Percentiles rank a stretch among this genome's conserved stretches.
These are phyloP conservation scores for Pouteria glomerata DNA, from an alignment of 148 eudicot species.

Conservation along the genomic window DNA sequence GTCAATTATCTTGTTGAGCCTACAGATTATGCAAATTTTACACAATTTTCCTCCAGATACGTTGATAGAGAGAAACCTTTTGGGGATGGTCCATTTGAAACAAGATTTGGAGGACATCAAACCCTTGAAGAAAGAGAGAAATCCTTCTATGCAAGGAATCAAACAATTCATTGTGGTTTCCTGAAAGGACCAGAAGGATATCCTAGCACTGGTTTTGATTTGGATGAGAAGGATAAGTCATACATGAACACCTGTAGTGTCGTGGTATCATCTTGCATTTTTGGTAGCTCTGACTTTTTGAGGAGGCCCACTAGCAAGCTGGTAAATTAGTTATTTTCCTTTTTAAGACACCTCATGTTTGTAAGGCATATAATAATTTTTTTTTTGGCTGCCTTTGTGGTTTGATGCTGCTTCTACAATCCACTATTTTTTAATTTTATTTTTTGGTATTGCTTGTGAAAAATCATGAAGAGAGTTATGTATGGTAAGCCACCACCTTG, in stretches of 20 bases:
- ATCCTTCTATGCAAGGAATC: conserved; percentile 63
- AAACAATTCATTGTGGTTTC: conserved; percentile 92
- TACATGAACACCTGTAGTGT: conserved; percentile 67
- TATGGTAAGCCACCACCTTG: not conserved
- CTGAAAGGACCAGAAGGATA: conserved; percentile 62
- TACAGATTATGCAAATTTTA: conserved; percentile 46
- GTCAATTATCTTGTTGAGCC: conserved; percentile 67
- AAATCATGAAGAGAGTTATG: not conserved
- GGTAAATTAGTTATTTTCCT: conserved; percentile 41
- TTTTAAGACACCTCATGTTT: conserved; percentile 8
- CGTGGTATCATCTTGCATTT: conserved; percentile 92
- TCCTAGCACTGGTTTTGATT: conserved; percentile 69
- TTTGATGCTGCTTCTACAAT: not conserved
- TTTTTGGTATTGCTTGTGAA: not conserved
- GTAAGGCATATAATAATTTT: not conserved
- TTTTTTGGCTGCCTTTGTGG: not conserved
- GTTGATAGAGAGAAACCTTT: conserved; percentile 40
- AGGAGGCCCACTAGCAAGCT: conserved; percentile 84
- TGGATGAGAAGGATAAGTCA: conserved; percentile 59
- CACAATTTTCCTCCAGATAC: conserved; percentile 49
- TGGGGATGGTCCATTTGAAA: conserved; percentile 28
- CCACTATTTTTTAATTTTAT: not conserved
- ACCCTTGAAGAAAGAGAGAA: conserved; percentile 70
- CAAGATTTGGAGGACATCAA: conserved; percentile 90
- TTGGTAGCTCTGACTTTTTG: conserved; percentile 94